Evolutionary conservation across 805 yeast species (phyloP).

Genomic region (Saccharomycopsis sp.): DNA sequence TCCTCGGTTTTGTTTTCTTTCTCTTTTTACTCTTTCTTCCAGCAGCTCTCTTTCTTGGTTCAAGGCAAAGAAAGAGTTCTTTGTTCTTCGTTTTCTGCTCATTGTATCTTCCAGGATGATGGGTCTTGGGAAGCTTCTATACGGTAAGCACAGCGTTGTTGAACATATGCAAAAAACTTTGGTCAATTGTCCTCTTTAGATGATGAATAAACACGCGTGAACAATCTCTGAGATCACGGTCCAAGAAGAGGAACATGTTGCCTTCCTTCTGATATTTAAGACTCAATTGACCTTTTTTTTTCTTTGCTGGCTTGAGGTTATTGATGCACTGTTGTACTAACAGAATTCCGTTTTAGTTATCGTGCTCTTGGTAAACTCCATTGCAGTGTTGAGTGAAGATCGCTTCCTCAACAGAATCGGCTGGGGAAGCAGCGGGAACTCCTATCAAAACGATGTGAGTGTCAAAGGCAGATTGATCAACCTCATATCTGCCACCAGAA

Average conservation of each 20-base stretch:
- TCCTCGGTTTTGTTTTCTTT: too few relatives aligned
- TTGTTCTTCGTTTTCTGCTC: neutral
- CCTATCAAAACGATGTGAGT: constrained; percentile 22
- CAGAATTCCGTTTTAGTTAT: constrained; percentile 29
- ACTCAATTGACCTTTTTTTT: neutral
- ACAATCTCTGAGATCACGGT: constrained; percentile 8
- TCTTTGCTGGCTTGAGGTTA: too few relatives aligned
- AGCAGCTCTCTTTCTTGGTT: too few relatives aligned
- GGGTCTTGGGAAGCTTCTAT: constrained; percentile 47
- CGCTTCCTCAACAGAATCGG: constrained; percentile 44
- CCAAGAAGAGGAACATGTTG: constrained; percentile 12
- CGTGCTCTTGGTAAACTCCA: constrained; percentile 44
- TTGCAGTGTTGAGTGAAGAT: constrained; percentile 54
- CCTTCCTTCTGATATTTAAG: constrained; percentile 7
- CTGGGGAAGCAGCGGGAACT: constrained; percentile 22
- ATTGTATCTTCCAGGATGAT: constrained; percentile 34
- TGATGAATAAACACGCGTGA: constrained; percentile 9
- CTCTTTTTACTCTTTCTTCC: too few relatives aligned
- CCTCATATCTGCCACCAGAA: constrained; percentile 50
- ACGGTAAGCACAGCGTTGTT: constrained; percentile 28
- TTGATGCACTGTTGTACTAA: constrained; percentile 15
- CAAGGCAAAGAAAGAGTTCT: too few relatives aligned
- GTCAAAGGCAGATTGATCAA: constrained; percentile 44
- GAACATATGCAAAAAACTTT: neutral
- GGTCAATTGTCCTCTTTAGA: neutral